Evolutionary conservation across 805 yeast species (phyloP).

Genomic region (Candida railenensis): DNA sequence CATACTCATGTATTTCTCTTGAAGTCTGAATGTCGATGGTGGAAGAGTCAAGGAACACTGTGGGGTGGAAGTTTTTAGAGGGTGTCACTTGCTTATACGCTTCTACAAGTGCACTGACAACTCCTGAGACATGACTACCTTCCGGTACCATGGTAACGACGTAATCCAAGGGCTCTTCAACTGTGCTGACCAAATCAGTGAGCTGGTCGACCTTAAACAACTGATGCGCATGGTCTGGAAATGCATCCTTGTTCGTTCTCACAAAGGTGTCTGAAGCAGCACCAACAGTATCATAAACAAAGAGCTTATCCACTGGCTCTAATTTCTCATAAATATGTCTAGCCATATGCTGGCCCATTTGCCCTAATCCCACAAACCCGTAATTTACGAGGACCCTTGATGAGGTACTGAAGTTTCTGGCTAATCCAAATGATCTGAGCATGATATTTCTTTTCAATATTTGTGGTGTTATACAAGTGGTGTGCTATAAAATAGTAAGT

Average conservation of each 20-base stretch:
- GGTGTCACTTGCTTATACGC: conserved; percentile 18
- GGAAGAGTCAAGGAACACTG: conserved; percentile 48
- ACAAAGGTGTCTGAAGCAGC: conserved; percentile 25
- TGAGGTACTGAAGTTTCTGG: conserved; percentile 9
- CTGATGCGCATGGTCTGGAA: conserved; percentile 20
- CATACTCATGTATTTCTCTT: conserved; percentile 33
- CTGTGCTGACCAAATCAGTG: conserved; percentile 26
- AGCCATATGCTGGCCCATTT: conserved; percentile 59
- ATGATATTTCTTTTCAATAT: not conserved
- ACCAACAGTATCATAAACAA: conserved; percentile 43
- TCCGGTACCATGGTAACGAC: conserved; percentile 56
- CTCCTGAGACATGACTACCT: conserved; percentile 46
- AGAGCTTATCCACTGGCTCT: conserved; percentile 35
- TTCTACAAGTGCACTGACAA: conserved; percentile 38
- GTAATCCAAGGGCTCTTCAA: conserved; percentile 35
- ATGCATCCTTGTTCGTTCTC: conserved; percentile 17
- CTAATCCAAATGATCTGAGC: not conserved
- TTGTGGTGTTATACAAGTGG: not conserved
- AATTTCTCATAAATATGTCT: conserved; percentile 43
- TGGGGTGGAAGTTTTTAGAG: conserved; percentile 11
- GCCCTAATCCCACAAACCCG: conserved; percentile 58
- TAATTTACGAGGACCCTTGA: conserved; percentile 19
- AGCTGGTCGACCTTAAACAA: conserved; percentile 20
- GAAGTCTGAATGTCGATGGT: conserved; percentile 53
- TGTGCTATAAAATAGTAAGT: too few species aligned